phyloP scores from a whole-genome alignment of 108 stramenopile species.

The Discostella pseudostelligera region DNA sequence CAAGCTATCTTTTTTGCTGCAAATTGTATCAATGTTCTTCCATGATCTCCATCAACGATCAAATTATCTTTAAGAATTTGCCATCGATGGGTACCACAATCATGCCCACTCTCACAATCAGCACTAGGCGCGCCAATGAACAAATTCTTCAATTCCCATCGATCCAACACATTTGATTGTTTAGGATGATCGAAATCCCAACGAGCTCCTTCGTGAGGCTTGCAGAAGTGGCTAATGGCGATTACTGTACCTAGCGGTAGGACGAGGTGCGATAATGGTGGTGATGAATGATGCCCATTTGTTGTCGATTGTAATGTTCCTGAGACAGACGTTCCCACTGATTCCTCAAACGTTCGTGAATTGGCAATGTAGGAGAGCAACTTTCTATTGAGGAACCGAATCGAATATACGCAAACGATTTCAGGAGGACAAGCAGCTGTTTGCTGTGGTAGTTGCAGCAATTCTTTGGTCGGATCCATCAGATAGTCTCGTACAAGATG shows the following conservation, averaged over 20 bases:
- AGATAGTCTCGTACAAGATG: conserved; percentile 32
- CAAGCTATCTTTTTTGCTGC: conserved; percentile 53
- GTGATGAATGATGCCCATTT: not conserved
- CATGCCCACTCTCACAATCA: not conserved
- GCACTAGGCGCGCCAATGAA: conserved; percentile 28
- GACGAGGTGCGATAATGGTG: conserved; percentile 11
- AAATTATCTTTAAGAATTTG: conserved; percentile 66
- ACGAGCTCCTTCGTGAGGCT: conserved; percentile 47
- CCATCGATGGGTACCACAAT: conserved; percentile 33
- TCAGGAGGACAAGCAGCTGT: not conserved
- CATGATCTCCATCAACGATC: conserved; percentile 74
- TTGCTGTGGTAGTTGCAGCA: not conserved
- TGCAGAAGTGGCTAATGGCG: conserved; percentile 81
- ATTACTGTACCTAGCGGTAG: conserved; percentile 52
- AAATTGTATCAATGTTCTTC: conserved; percentile 80
- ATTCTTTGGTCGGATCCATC: conserved; percentile 5
- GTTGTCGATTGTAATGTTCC: not conserved
- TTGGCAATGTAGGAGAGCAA: conserved; percentile 45
- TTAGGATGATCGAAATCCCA: conserved; percentile 84
- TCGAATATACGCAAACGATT: conserved; percentile 53
- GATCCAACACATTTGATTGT: conserved; percentile 69
- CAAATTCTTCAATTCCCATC: conserved; percentile 55
- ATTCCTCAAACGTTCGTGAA: not conserved
- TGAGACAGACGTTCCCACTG: not conserved
- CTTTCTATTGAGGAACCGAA: conserved; percentile 71